Evolutionary conservation across 306 rosid species (phyloP).

Genomic region (Vicia sativa): DNA sequence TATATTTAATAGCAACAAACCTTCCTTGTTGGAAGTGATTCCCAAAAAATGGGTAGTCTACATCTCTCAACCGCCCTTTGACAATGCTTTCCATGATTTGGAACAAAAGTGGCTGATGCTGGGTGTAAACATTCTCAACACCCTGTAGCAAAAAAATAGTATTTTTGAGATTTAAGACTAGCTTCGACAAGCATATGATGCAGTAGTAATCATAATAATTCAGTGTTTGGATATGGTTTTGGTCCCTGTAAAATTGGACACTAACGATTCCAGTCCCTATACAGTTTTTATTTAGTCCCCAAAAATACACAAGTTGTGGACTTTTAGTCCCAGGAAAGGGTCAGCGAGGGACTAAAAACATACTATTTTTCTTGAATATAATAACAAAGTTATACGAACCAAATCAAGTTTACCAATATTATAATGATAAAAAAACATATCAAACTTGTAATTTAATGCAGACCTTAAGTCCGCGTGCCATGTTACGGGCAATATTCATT

Average conservation of each 20-base stretch:
- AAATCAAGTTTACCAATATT: neutral
- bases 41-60: conserved; percentile 84
- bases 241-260: neutral
- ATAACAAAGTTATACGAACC: neutral
- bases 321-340: neutral
- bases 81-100: conserved; percentile 91
- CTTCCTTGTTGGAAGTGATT: conserved; percentile 98
- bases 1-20: conserved; percentile 55
- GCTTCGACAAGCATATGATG: conserved; percentile 33
- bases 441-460: conserved; percentile 32
- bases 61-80: conserved; percentile 92
- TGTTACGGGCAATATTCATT: conserved; percentile 92
- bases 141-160: conserved; percentile 59
- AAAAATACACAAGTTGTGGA: neutral
- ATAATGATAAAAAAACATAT: neutral
- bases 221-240: neutral
- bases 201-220: conserved; percentile 29
- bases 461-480: conserved; percentile 98
- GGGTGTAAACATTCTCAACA: conserved; percentile 91
- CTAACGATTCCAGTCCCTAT: neutral
- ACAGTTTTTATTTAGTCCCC: neutral
- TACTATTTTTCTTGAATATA: neutral
- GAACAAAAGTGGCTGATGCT: conserved; percentile 86
- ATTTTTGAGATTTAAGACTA: conserved; percentile 33
- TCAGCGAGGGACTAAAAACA: neutral